These are phyloP conservation scores for Lactarius tabidus DNA, from an alignment of 768 basidiomycete genomes.

Conservation along the genomic window DNA sequence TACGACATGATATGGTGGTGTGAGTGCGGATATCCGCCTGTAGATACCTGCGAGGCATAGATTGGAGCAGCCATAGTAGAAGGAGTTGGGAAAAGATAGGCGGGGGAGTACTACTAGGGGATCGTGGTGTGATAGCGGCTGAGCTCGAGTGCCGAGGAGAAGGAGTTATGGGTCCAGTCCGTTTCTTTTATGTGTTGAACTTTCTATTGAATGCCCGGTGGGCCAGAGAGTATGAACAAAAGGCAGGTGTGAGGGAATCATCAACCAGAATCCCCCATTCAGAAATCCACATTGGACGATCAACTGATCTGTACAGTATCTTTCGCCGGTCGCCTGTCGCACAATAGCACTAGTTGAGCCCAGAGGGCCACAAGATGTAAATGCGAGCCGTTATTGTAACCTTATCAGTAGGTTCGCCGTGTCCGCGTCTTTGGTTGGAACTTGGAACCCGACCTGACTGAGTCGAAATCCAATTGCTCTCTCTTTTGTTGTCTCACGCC, in stretches of 20 bases:
- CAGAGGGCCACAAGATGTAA: background rate
- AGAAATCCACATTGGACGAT: background rate
- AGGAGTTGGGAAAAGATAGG: no score
- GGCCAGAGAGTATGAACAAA: background rate
- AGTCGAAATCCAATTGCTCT: no score
- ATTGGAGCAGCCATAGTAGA: constrained; percentile 2
- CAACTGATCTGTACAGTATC: background rate
- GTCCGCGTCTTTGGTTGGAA: background rate
- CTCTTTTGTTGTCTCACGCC: no score
- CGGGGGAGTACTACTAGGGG: background rate
- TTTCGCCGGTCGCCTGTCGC: background rate
- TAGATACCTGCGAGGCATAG: constrained; percentile 8
- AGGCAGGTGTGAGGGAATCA: background rate
- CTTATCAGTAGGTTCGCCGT: background rate
- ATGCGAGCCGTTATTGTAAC: background rate
- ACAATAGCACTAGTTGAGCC: background rate
- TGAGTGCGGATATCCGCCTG: constrained; percentile 10
- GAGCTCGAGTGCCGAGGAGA: background rate
- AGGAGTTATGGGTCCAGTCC: background rate
- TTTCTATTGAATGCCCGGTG: background rate
- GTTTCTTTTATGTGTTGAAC: constrained; percentile 12
- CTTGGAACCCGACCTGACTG: no score
- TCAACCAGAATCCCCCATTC: background rate
- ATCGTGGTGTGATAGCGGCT: background rate
- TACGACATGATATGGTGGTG: background rate